Conservation (phyloP, 2,329 filamentous ascomycete genomes). For the Chaetomiaceae sp. region DNA sequence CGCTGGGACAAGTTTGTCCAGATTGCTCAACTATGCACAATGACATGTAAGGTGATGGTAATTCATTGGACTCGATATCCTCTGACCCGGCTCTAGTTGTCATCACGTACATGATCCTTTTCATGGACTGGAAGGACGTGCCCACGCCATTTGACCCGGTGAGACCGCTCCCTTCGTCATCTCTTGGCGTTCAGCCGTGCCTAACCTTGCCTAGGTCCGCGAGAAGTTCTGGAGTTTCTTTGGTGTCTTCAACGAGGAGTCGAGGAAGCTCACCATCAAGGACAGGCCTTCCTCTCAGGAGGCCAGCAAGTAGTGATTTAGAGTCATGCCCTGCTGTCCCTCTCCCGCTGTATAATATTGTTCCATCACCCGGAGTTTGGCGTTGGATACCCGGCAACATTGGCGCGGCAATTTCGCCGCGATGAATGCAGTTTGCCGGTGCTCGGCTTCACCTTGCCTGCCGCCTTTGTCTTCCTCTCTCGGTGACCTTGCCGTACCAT, state of each 20-base stretch:
- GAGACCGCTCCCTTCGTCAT: slow-evolving; percentile 26
- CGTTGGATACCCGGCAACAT: slow-evolving; percentile 27
- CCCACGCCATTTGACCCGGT: slow-evolving; percentile 49
- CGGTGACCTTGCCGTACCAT: background rate
- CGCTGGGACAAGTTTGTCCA: slow-evolving; percentile 61
- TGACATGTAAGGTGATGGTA: slow-evolving; percentile 44
- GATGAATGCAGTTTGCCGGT: slow-evolving; percentile 4
- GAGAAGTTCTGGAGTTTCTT: slow-evolving; percentile 37
- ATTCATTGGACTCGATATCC: slow-evolving; percentile 12
- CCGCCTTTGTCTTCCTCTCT: background rate
- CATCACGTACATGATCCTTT: slow-evolving; percentile 53
- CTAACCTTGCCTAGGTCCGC: slow-evolving; percentile 33
- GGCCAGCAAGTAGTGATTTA: background rate
- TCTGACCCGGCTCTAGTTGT: slow-evolving; percentile 39
- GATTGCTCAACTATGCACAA: slow-evolving; percentile 58
- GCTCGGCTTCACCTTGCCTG: background rate
- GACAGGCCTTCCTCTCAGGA: slow-evolving; percentile 17
- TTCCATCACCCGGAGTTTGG: slow-evolving; percentile 30
- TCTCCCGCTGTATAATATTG: slow-evolving; percentile 20
- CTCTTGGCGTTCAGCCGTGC: no score
- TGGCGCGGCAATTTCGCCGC: slow-evolving; percentile 15
- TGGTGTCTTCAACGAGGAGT: slow-evolving; percentile 26
- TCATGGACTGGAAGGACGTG: slow-evolving; percentile 53
- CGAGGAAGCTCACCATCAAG: slow-evolving; percentile 25
- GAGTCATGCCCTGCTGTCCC: background rate